Evolutionary conservation across 1,284 basidiomycete species (phyloP).

Genomic region (Phellinidium pouzarii): DNA sequence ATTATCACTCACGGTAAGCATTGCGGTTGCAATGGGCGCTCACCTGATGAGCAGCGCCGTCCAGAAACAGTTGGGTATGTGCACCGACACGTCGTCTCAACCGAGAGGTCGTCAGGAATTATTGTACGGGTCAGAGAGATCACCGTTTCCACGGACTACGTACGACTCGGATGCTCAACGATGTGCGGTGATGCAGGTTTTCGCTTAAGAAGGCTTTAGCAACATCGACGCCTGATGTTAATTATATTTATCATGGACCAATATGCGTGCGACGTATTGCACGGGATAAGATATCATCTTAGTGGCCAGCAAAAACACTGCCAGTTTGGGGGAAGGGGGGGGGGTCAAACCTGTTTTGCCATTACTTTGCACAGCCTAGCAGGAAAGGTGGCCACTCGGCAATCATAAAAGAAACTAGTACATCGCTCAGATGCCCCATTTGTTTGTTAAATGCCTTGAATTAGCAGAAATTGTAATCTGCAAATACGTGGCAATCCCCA

Average conservation of each 20-base stretch:
- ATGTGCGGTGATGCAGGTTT: constrained; percentile 12
- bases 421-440: neutral
- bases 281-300: neutral
- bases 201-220: constrained; percentile 4
- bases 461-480: neutral
- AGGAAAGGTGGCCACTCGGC: neutral
- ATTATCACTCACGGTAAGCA: neutral
- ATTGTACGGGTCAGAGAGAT: neutral
- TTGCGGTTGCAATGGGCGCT: neutral
- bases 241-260: constrained; percentile 15
- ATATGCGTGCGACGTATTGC: constrained; percentile 1
- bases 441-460: neutral
- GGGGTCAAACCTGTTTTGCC: constrained; percentile 5
- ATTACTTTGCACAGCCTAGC: neutral
- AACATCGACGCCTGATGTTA: neutral
- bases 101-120: neutral
- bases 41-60: neutral
- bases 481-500: neutral
- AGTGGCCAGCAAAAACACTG: neutral
- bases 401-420: neutral
- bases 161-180: constrained; percentile 6
- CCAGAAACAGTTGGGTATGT: neutral
- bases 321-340: neutral
- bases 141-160: constrained; percentile 9
- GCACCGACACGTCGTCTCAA: neutral